These are phyloP conservation scores for Lizonia empirigonia DNA, from an alignment of 2,329 filamentous ascomycete genomes.

Conservation along the genomic window DNA sequence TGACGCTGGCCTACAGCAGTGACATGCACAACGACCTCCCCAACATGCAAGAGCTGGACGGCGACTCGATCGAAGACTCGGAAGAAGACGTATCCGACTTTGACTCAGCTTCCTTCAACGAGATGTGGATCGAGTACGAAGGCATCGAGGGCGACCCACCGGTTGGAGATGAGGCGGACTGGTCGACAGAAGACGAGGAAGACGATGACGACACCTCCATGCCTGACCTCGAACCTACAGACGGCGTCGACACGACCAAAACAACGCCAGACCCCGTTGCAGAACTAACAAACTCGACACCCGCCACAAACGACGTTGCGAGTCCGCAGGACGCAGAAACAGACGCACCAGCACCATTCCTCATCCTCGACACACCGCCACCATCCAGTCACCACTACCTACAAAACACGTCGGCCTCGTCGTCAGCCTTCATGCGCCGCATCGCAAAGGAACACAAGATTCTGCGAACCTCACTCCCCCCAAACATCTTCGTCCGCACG, in stretches of 20 bases:
- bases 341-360: slow-evolving; percentile 33
- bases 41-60: slow-evolving; percentile 33
- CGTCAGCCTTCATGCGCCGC: slow-evolving; percentile 53
- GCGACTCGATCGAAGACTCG: slow-evolving; percentile 39
- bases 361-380: slow-evolving; percentile 45
- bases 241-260: slow-evolving; percentile 40
- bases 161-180: slow-evolving; percentile 42
- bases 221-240: slow-evolving; percentile 30
- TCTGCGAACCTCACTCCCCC: slow-evolving; percentile 59
- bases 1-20: slow-evolving; percentile 55
- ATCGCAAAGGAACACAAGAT: slow-evolving; percentile 65
- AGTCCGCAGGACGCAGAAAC: slow-evolving; percentile 19
- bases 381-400: slow-evolving; percentile 49
- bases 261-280: slow-evolving; percentile 39
- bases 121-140: slow-evolving; percentile 49
- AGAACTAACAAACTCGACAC: slow-evolving; percentile 32
- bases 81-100: slow-evolving; percentile 43
- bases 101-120: slow-evolving; percentile 43
- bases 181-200: slow-evolving; percentile 48
- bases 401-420: slow-evolving; percentile 50
- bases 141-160: slow-evolving; percentile 42
- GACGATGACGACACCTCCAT: slow-evolving; percentile 40
- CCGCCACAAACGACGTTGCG: neutral
- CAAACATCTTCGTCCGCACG: slow-evolving; percentile 62
- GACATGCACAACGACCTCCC: slow-evolving; percentile 47